Base-by-base conservation (phyloP, 2,329 filamentous ascomycete genomes). In the Ophiocordyceps polyrhachis-furcata region DNA sequence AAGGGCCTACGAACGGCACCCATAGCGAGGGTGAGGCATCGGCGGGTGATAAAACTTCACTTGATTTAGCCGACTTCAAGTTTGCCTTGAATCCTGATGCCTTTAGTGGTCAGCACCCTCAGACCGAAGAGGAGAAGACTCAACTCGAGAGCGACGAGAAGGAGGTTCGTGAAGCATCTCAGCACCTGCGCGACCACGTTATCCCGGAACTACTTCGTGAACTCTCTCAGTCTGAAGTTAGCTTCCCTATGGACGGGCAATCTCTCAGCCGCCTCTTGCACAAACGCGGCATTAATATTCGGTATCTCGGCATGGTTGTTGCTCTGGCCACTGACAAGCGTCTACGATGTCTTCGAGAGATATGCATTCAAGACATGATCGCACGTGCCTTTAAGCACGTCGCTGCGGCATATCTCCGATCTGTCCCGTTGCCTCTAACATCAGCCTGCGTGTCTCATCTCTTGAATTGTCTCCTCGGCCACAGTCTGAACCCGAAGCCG, bases 181-280 rank as follows among this genome's bases (percentile, higher is more conserved):
- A 77, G 44, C 87, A 83, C 61, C 71, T 98, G 43, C 76, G 77
- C 9, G 71, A 78, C 9, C 79, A 81, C 48, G 76, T 86, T 45
- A 82, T 98, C 51, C 87, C 89, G n/a, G 76, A 82, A 46, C 71
- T 98, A 46, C 65, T 96, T 47, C 79, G 81, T 49, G 89, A 98
- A 55, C 74, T 98, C 47, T 81, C 83, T 57, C 85, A 93, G 51
- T 88, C 86, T 7, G 89, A 98, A 53, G 81, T 94, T 52, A 91
- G 89, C 55, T 96, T 96, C 68, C 91, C 91, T 13, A 95, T 96
- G 86, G 93, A 98, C 55, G 91, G 91, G n/a, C 76, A 83, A 56
- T 95, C 89, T 19, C 70, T 98, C 47, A 85, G 82, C 55, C 79
- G 80, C 51, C 74, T 95, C 44, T 71, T 98, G 57, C 91, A 98